Conservation (phyloP, 306 rosid genomes). For the Abrus precatorius region DNA sequence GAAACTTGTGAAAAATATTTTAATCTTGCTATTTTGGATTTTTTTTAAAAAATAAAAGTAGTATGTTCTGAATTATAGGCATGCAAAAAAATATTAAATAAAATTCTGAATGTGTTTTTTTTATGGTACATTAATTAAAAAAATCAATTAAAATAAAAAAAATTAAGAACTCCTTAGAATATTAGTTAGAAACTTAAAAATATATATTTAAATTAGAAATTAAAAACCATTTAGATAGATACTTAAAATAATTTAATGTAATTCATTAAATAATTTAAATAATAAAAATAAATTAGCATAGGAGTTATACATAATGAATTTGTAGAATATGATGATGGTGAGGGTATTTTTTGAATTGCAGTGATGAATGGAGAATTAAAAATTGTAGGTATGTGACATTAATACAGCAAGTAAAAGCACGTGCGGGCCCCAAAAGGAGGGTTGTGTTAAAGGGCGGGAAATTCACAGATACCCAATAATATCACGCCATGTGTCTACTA, state of each 20-base stretch:
- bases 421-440: not conserved
- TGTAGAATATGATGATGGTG: not conserved
- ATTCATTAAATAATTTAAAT: too few species aligned
- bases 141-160: too few species aligned
- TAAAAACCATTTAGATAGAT: too few species aligned
- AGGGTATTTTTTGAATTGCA: conserved; percentile 4
- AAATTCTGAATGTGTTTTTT: not conserved
- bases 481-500: not conserved
- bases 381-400: not conserved
- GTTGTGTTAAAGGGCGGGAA: conserved; percentile 44
- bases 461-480: conserved; percentile 7
- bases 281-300: too few species aligned
- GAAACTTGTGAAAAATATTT: too few species aligned
- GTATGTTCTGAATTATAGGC: not conserved
- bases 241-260: too few species aligned
- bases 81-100: not conserved
- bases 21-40: too few species aligned
- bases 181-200: too few species aligned
- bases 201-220: too few species aligned
- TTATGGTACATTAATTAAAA: too few species aligned
- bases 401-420: conserved; percentile 33
- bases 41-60: not conserved
- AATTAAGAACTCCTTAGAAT: too few species aligned
- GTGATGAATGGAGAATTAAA: not conserved
- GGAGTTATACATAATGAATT: not conserved